phyloP scores from a whole-genome alignment of 768 basidiomycete genomes.

The Sporobolomyces phaffii region DNA sequence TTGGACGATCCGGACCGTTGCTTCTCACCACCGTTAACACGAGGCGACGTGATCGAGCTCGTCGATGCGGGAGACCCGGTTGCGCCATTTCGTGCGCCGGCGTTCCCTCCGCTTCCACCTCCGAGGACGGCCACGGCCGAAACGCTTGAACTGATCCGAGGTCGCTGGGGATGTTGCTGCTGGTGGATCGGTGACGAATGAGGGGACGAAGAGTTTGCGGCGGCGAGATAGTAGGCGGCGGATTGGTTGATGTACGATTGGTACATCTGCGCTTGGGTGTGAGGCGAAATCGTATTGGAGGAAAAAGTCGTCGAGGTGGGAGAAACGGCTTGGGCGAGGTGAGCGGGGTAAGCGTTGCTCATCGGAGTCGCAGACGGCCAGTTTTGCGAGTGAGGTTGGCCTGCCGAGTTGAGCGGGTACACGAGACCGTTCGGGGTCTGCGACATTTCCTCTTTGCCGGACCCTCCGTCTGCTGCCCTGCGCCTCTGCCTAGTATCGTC shows the following conservation, averaged over 20 bases:
- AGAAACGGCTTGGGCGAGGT: not conserved
- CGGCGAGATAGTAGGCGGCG: constrained; percentile 4
- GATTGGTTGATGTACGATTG: constrained; percentile 4
- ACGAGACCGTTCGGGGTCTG: constrained; percentile 13
- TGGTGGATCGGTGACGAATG: not conserved
- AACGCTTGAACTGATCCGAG: constrained; percentile 16
- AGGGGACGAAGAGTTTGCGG: not conserved
- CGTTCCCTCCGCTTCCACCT: not conserved
- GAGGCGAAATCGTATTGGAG: not conserved
- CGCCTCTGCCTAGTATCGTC: constrained; percentile 1
- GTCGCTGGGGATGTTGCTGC: not conserved
- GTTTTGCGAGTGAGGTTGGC: no score
- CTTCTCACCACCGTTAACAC: not conserved
- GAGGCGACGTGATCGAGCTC: not conserved
- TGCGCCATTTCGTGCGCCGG: not conserved
- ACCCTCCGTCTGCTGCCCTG: not conserved
- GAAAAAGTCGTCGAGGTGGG: constrained; percentile 15
- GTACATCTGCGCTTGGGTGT: constrained; percentile 4
- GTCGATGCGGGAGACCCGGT: not conserved
- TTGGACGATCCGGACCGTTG: not conserved
- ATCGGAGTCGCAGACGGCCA: constrained; percentile 13
- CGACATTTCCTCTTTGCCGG: not conserved
- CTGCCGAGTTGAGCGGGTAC: not conserved
- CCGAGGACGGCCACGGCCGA: constrained; percentile 14
- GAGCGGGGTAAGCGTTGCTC: not conserved